These are phyloP conservation scores for Apiospora kogelbergensis DNA, from an alignment of 2,329 filamentous ascomycete genomes.

Conservation along the genomic window DNA sequence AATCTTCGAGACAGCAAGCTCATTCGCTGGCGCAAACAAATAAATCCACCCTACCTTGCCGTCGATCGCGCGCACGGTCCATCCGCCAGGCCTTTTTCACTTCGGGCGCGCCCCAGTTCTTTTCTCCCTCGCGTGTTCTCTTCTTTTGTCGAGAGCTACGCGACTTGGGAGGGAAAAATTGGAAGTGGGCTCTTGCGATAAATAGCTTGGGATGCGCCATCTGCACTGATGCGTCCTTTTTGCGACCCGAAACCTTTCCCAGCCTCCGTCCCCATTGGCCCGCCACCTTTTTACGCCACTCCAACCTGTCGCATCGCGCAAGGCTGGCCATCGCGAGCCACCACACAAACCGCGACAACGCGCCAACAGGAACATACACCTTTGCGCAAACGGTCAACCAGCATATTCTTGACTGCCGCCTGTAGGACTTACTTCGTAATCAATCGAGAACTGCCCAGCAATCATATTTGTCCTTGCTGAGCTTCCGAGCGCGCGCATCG, in stretches of 20 bases:
- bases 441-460: background rate
- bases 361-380: background rate
- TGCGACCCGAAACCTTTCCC: slow-evolving; percentile 18
- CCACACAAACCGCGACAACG: background rate
- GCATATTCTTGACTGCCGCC: background rate
- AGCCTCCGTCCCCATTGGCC: slow-evolving; percentile 18
- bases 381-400: background rate
- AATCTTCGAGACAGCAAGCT: slow-evolving; percentile 7
- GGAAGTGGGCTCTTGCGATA: slow-evolving; percentile 36
- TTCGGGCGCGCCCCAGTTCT: background rate
- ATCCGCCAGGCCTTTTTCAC: background rate
- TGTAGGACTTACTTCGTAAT: background rate
- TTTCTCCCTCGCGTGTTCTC: background rate
- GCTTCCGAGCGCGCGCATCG: background rate
- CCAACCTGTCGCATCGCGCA: slow-evolving; percentile 22
- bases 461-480: background rate
- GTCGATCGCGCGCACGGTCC: slow-evolving; percentile 4
- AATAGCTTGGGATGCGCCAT: slow-evolving; percentile 18
- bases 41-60: slow-evolving; percentile 5
- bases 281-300: slow-evolving; percentile 15
- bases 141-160: background rate
- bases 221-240: slow-evolving; percentile 14
- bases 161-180: slow-evolving; percentile 8
- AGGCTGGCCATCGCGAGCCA: slow-evolving; percentile 17
- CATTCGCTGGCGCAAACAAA: slow-evolving; percentile 10